Percentiles rank a stretch among this genome's conserved stretches.
Conservation (phyloP, 2,329 filamentous ascomycete genomes). For the Ilyonectria destructans region DNA sequence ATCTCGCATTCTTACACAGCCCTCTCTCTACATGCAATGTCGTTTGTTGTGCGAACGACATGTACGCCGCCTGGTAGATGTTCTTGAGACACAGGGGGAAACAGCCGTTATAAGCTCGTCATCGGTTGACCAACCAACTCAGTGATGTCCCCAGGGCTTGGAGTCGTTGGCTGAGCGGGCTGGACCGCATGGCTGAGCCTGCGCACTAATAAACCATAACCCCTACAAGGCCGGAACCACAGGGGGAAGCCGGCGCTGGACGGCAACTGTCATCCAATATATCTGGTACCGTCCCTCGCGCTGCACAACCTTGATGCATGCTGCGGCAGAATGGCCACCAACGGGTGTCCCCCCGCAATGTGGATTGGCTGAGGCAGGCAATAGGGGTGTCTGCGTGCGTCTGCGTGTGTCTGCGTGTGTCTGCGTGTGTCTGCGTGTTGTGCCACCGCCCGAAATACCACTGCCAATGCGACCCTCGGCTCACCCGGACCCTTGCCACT, state of each 20-base stretch:
- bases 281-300: not conserved
- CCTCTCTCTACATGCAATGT: not conserved
- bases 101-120: not conserved
- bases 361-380: conserved; percentile 17
- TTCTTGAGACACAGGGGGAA: not conserved
- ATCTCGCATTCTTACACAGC: conserved; percentile 6
- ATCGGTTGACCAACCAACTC: no score
- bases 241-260: not conserved
- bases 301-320: not conserved
- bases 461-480: conserved; percentile 7
- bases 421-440: not conserved
- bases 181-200: not conserved
- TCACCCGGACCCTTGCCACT: not conserved
- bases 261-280: not conserved
- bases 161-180: not conserved
- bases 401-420: not conserved
- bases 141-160: no score
- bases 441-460: conserved; percentile 5
- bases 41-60: not conserved
- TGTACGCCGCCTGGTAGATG: not conserved
- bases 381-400: conserved; percentile 3
- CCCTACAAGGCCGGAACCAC: not conserved
- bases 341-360: not conserved
- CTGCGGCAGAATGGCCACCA: not conserved
- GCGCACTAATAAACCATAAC: not conserved